Percentiles rank a stretch among this genome's conserved stretches.
Conservation (phyloP, 2,329 filamentous ascomycete genomes). For the Fusarium palustre region DNA sequence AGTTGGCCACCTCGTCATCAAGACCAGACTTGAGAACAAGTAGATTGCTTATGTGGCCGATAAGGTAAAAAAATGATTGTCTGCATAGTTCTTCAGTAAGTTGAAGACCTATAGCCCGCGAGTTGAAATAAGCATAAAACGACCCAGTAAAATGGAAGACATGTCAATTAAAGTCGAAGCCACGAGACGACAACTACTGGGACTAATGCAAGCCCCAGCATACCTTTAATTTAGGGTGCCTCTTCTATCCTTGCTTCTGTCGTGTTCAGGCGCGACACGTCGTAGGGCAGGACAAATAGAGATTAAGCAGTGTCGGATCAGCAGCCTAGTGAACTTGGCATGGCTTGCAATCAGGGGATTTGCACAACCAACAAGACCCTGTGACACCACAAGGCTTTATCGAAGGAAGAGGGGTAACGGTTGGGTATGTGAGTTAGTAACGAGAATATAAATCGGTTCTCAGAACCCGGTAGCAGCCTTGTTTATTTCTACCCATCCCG, state of each 20-base stretch:
- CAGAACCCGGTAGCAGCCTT: neutral
- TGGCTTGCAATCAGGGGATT: neutral
- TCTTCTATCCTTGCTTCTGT: neutral
- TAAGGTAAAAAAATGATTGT: neutral
- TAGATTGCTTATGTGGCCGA: rapidly evolving
- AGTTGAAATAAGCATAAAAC: neutral
- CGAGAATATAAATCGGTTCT: neutral
- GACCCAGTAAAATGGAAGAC: rapidly evolving
- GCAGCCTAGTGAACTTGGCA: constrained; percentile 1
- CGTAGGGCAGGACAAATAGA: neutral
- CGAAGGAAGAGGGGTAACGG: constrained; percentile 9
- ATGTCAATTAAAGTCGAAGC: neutral
- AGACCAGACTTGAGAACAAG: neutral
- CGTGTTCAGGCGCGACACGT: neutral
- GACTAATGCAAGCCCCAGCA: constrained; percentile 15
- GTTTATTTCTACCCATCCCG: neutral
- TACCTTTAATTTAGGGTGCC: neutral
- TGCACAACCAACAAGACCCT: neutral
- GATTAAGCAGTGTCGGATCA: neutral
- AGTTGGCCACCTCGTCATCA: no score
- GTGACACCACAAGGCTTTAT: neutral
- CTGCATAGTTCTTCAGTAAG: rapidly evolving
- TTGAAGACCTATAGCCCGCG: rapidly evolving
- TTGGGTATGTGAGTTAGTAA: neutral
- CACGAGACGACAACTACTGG: neutral